Evolutionary conservation across 305 asterid species (phyloP).

Genomic region (Fraxinus velutina): DNA sequence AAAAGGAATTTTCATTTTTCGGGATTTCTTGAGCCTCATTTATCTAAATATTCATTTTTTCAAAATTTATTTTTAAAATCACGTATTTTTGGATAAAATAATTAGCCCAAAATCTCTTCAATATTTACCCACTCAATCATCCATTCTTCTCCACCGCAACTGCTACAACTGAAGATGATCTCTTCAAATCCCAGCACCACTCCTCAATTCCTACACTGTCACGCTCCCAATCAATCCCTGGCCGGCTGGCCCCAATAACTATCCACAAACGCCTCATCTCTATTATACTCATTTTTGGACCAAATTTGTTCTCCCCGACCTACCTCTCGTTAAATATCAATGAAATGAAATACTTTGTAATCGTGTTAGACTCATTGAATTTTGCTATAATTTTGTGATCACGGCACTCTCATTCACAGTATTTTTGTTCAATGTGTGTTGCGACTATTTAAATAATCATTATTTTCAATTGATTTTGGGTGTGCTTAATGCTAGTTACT

Average conservation of each 20-base stretch:
- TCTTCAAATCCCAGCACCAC: slow-evolving; percentile 33
- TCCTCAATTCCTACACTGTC: slow-evolving; percentile 54
- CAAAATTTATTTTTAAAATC: too few species aligned
- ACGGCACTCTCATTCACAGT: background rate
- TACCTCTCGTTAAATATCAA: background rate
- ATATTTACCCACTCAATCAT: background rate
- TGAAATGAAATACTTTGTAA: too few species aligned
- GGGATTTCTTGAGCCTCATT: too few species aligned
- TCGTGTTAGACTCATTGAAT: background rate
- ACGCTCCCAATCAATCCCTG: slow-evolving; percentile 79
- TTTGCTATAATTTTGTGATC: background rate
- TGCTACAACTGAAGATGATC: slow-evolving; percentile 10
- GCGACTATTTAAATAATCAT: too few species aligned
- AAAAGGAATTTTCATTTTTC: too few species aligned
- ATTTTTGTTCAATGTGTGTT: background rate
- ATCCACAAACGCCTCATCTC: slow-evolving; percentile 60
- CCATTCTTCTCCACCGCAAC: slow-evolving; percentile 24
- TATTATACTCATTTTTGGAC: slow-evolving; percentile 14
- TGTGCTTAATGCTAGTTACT: too few species aligned
- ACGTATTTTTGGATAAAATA: too few species aligned
- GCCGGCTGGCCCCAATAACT: slow-evolving; percentile 63
- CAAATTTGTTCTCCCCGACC: background rate
- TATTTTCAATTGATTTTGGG: too few species aligned
- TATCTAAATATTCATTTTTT: too few species aligned
- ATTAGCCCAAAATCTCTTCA: too few species aligned